Evolutionary conservation across 371 early-diverging fungal species (phyloP).

Genomic region (Lichtheimia corymbifera): DNA sequence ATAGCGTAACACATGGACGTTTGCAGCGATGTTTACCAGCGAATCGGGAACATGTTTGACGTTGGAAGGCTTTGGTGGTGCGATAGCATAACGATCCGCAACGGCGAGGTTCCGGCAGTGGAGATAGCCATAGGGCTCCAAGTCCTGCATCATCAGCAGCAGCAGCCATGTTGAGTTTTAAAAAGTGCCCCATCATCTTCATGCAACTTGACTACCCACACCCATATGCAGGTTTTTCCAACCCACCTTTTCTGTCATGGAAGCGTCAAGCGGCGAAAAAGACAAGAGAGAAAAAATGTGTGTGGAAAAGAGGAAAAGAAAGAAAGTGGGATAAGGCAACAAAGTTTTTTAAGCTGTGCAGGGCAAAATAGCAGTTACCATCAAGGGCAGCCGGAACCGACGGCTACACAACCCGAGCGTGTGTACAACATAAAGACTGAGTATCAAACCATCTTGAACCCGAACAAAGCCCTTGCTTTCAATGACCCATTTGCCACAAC

Average conservation of each 20-base stretch:
- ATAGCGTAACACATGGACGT: background rate
- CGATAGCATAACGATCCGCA: background rate
- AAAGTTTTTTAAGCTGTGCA: slow-evolving; percentile 1
- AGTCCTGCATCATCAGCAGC: background rate
- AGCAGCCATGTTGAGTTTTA: slow-evolving; percentile 30
- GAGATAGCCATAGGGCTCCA: slow-evolving; percentile 9
- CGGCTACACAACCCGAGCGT: too few relatives aligned
- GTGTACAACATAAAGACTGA: too few relatives aligned
- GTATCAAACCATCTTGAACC: too few relatives aligned
- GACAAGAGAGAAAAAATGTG: too few relatives aligned
- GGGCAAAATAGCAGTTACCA: background rate
- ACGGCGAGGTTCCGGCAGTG: slow-evolving; percentile 9
- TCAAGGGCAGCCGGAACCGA: too few relatives aligned
- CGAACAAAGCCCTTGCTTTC: too few relatives aligned
- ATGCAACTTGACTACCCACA: too few relatives aligned
- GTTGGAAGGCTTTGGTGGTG: background rate
- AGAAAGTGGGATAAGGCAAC: background rate
- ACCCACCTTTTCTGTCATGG: too few relatives aligned
- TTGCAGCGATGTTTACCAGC: slow-evolving; percentile 2
- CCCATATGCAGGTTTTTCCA: too few relatives aligned
- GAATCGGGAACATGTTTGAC: slow-evolving; percentile 7
- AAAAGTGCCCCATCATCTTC: background rate
- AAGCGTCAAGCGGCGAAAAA: too few relatives aligned
- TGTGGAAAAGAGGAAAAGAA: too few relatives aligned
- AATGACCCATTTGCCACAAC: too few relatives aligned